A percentile compares a stretch with the other conserved stretches of the same genome.
Evolutionary conservation across 768 basidiomycete species (phyloP).

Genomic region (Chalciporus sphaerocephalus): DNA sequence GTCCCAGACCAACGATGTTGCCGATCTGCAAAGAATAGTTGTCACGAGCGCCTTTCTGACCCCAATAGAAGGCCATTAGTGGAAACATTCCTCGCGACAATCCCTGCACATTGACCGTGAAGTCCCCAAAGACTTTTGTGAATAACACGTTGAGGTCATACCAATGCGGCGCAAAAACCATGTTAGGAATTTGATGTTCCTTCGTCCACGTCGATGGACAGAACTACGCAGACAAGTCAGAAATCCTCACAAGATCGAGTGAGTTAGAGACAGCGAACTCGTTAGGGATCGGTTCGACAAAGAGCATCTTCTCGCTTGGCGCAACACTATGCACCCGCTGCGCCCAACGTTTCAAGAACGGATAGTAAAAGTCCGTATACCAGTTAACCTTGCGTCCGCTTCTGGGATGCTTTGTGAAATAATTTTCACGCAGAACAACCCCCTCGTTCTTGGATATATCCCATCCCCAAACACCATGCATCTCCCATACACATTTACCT

Average conservation of each 20-base stretch:
- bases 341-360: slow-evolving; percentile 68
- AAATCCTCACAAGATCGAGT: background rate
- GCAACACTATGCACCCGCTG: slow-evolving; percentile 49
- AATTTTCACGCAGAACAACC: slow-evolving; percentile 77
- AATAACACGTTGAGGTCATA: slow-evolving; percentile 92
- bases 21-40: slow-evolving; percentile 82
- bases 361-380: slow-evolving; percentile 83
- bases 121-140: slow-evolving; percentile 74
- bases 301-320: slow-evolving; percentile 55
- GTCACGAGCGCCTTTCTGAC: slow-evolving; percentile 70
- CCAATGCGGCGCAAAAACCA: slow-evolving; percentile 78
- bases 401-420: slow-evolving; percentile 70
- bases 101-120: slow-evolving; percentile 91
- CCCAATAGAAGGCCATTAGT: slow-evolving; percentile 81
- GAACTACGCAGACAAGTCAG: slow-evolving; percentile 45
- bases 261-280: slow-evolving; percentile 49
- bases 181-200: slow-evolving; percentile 54
- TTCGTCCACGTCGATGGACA: slow-evolving; percentile 75
- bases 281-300: slow-evolving; percentile 89
- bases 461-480: slow-evolving; percentile 94
- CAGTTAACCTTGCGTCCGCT: slow-evolving; percentile 72
- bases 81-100: slow-evolving; percentile 85
- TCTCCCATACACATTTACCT: slow-evolving; percentile 79
- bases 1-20: slow-evolving; percentile 69
- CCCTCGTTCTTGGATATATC: slow-evolving; percentile 59